Conservation (phyloP, 2,329 filamentous ascomycete genomes). For the Colletotrichum neosansevieriae region DNA sequence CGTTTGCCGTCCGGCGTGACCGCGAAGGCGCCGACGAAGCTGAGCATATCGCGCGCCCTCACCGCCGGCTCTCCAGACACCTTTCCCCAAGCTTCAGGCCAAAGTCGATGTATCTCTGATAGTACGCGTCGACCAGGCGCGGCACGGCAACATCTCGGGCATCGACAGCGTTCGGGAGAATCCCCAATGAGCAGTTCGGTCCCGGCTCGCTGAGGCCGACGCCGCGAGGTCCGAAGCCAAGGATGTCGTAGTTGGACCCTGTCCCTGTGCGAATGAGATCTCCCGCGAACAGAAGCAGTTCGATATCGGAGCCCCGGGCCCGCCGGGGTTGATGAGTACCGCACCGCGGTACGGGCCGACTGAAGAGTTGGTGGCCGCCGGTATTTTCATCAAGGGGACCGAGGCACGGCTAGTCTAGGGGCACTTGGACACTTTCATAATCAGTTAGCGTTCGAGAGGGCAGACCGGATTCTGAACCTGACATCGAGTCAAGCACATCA, state of each 20-base stretch:
- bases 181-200: constrained; percentile 51
- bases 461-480: background rate
- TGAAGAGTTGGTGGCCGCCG: constrained; percentile 51
- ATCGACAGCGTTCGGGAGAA: background rate
- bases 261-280: constrained; percentile 41
- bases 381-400: constrained; percentile 54
- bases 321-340: constrained; percentile 59
- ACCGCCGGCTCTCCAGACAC: constrained; percentile 32
- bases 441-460: background rate
- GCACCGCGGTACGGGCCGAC: constrained; percentile 40
- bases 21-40: too few species aligned
- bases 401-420: constrained; percentile 53
- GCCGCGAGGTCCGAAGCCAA: constrained; percentile 61
- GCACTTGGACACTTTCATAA: constrained; percentile 46
- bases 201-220: constrained; percentile 51
- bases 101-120: constrained; percentile 6
- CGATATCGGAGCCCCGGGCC: constrained; percentile 57
- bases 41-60: too few species aligned
- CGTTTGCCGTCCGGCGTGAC: too few species aligned
- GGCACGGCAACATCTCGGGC: background rate
- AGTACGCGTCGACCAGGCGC: constrained; percentile 7
- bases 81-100: constrained; percentile 7
- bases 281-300: constrained; percentile 45
- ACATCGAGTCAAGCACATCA: constrained; percentile 54
- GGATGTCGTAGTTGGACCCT: constrained; percentile 51